phyloP scores from a whole-genome alignment of 2,329 filamentous ascomycete species.

The Fusarium scirpi region DNA sequence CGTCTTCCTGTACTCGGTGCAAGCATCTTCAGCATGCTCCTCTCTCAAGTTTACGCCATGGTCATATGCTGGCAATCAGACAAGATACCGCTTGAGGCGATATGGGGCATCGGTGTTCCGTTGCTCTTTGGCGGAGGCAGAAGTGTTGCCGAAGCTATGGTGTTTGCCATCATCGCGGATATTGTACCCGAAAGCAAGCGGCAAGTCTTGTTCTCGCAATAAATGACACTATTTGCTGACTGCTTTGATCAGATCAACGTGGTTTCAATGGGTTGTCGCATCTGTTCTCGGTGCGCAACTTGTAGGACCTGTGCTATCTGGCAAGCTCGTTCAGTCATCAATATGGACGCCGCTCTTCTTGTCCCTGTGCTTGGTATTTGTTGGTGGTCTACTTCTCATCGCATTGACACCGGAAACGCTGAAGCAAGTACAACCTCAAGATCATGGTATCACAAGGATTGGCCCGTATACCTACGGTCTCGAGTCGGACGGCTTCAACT shows the following conservation, averaged over 20 bases:
- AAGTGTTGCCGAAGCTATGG: conserved; percentile 46
- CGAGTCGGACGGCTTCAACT: background rate
- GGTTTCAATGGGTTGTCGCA: conserved; percentile 44
- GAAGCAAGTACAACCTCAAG: background rate
- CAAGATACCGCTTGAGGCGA: conserved; percentile 37
- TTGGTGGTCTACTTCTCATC: conserved; percentile 32
- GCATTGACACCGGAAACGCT: conserved; percentile 43
- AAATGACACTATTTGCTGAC: background rate
- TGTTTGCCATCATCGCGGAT: conserved; percentile 47
- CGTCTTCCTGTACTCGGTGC: conserved; percentile 43
- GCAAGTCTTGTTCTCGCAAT: conserved; percentile 7
- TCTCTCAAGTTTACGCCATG: conserved; percentile 41
- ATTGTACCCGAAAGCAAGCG: conserved; percentile 25
- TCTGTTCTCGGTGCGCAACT: conserved; percentile 41
- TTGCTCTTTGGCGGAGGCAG: conserved; percentile 45
- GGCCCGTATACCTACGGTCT: background rate
- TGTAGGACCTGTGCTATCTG: conserved; percentile 36
- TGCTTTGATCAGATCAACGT: conserved; percentile 30
- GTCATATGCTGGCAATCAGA: conserved; percentile 38
- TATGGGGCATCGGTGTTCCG: conserved; percentile 42
- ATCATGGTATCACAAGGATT: background rate
- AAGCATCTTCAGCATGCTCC: conserved; percentile 43
- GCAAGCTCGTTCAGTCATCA: conserved; percentile 27
- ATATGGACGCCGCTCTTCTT: conserved; percentile 42
- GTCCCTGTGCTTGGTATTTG: conserved; percentile 33